Evolutionary conservation across 768 basidiomycete genomes (phyloP).

Genomic region (Boletus sp.): DNA sequence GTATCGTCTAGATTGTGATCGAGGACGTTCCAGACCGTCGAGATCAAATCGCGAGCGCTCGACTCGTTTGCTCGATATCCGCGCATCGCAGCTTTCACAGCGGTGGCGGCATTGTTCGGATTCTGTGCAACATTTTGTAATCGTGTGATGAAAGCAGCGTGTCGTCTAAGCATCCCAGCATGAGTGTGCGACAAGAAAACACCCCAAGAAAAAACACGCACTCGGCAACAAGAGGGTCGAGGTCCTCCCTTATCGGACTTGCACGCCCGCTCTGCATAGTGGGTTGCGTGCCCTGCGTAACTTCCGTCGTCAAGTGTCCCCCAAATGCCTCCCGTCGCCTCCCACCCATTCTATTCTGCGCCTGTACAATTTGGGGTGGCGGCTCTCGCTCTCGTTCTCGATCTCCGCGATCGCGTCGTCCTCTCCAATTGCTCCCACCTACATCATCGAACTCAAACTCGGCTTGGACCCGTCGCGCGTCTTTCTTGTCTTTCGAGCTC

Average conservation of each 20-base stretch:
- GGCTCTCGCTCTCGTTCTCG: constrained; percentile 50
- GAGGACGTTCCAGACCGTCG: constrained; percentile 81
- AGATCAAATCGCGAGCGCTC: constrained; percentile 79
- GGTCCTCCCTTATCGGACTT: constrained; percentile 38
- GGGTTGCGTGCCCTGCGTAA: constrained; percentile 9
- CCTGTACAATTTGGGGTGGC: constrained; percentile 21
- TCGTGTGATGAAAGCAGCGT: constrained; percentile 60
- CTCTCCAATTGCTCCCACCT: constrained; percentile 42
- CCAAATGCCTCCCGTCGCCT: constrained; percentile 65
- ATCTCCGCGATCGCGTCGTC: constrained; percentile 43
- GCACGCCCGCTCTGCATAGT: constrained; percentile 26
- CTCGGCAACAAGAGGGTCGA: constrained; percentile 56
- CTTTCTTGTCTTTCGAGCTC: constrained; percentile 65
- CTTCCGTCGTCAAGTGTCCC: constrained; percentile 48
- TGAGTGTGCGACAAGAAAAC: background rate
- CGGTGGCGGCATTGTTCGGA: constrained; percentile 53
- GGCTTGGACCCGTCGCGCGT: constrained; percentile 63
- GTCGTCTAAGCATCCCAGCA: constrained; percentile 47
- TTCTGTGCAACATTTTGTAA: constrained; percentile 58
- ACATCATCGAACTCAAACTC: constrained; percentile 67
- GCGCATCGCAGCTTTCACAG: constrained; percentile 71
- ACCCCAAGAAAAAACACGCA: constrained; percentile 32
- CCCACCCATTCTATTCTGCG: constrained; percentile 28
- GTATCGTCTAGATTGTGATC: constrained; percentile 69
- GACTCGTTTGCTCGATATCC: constrained; percentile 76